These are phyloP conservation scores for Leptographium flavum DNA, from an alignment of 2,329 filamentous ascomycete species.

Conservation along the genomic window DNA sequence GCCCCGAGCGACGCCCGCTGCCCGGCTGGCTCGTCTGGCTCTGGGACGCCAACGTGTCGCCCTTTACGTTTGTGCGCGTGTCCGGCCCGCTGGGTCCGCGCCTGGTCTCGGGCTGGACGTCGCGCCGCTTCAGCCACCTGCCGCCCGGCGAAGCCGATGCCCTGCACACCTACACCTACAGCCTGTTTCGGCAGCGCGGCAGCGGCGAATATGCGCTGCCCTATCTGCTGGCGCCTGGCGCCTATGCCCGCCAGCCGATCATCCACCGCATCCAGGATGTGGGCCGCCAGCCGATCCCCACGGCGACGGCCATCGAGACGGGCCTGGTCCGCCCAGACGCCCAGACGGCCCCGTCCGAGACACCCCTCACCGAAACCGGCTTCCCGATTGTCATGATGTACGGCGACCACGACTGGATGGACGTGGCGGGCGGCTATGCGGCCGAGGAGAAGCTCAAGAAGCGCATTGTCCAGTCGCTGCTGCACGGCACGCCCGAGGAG, in stretches of 20 bases:
- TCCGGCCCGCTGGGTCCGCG: conserved; percentile 80
- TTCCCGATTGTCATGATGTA: conserved; percentile 88
- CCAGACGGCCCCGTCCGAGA: too few species aligned
- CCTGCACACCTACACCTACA: conserved; percentile 87
- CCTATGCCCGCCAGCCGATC: conserved; percentile 75
- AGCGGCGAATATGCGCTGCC: conserved; percentile 88
- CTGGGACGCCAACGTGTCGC: conserved; percentile 94
- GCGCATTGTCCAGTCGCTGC: conserved; percentile 45
- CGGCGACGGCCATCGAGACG: conserved; percentile 15
- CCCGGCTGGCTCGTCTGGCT: conserved; percentile 84
- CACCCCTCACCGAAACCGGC: conserved; percentile 45
- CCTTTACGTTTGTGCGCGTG: conserved; percentile 81
- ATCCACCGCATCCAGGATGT: conserved; percentile 79
- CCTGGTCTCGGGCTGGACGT: conserved; percentile 90
- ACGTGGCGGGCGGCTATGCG: conserved; percentile 70
- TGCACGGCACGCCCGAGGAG: conserved; percentile 52
- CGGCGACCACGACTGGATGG: conserved; percentile 98
- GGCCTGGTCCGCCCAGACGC: conserved; percentile 11
- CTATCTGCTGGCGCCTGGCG: conserved; percentile 86
- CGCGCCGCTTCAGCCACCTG: conserved; percentile 79
- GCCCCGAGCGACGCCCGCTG: conserved; percentile 34
- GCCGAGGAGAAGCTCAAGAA: conserved; percentile 66
- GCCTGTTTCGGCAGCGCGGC: conserved; percentile 81
- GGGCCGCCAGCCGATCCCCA: conserved; percentile 50
- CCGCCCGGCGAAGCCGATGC: conserved; percentile 66